Conservation (phyloP, 208 protist species). For the Trypanosoma avium region DNA sequence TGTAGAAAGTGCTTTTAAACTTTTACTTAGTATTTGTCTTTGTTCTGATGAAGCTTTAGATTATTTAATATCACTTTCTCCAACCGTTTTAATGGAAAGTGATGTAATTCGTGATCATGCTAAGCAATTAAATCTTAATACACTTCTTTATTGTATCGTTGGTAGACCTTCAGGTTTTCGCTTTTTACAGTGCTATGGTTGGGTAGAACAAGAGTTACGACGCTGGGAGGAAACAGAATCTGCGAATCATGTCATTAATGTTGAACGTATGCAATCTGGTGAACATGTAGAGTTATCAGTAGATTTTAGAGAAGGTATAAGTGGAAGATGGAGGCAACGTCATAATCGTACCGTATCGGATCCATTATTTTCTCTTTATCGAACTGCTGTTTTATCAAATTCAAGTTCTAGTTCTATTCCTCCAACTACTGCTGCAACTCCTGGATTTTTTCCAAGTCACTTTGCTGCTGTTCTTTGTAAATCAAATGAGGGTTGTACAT, state of each 20-base stretch:
- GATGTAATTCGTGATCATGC: conserved; percentile 67
- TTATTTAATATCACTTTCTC: conserved; percentile 81
- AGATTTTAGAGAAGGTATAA: conserved; percentile 24
- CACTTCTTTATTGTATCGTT: conserved; percentile 82
- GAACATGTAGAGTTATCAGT: conserved; percentile 9
- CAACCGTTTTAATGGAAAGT: conserved; percentile 84
- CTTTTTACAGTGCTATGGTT: conserved; percentile 86
- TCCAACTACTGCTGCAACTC: neutral
- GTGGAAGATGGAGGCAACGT: conserved; percentile 10
- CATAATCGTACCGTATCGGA: conserved; percentile 59
- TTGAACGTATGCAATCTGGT: conserved; percentile 57
- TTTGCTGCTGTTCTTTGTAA: conserved; percentile 76
- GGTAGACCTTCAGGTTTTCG: conserved; percentile 69
- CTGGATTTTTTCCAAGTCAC: conserved; percentile 77
- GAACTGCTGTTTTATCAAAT: conserved; percentile 33
- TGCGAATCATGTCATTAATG: conserved; percentile 43
- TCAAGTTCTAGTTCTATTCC: conserved; percentile 24
- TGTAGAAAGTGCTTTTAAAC: conserved; percentile 77
- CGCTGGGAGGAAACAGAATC: conserved; percentile 77
- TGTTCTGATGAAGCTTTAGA: conserved; percentile 85
- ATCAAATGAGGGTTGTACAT: conserved; percentile 70
- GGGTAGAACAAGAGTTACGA: conserved; percentile 80
- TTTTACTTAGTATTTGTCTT: conserved; percentile 83
- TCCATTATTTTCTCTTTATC: conserved; percentile 13
- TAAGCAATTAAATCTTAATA: conserved; percentile 58